Evolutionary conservation across 495 filamentous ascomycete genomes (phyloP), one percentile per base, ranked within the genome.

Genomic region (Xylaria grammica): DNA sequence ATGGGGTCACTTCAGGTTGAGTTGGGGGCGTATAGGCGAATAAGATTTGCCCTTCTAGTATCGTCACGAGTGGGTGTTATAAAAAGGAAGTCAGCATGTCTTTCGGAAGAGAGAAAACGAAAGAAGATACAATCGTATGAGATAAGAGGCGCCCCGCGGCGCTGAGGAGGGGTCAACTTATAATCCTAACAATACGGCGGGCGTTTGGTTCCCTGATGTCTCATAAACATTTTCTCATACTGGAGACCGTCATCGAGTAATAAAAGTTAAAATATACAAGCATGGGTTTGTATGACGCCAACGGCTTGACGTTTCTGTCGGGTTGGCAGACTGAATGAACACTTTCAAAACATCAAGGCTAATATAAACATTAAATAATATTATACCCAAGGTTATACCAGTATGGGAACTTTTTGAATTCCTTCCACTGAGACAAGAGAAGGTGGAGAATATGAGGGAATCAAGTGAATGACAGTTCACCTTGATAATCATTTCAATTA

Each of bases 91-190:
- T 9, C 20, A 32, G 19, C 30, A 62, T 27, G 27, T 30, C 38
- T 2, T 45, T 19, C 11, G 34, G n/a, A 34, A 36, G 22, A 45
- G 26, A 34, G 13, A 62, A 32, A 32, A 20, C 8, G 27, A 36
- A 55, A 26, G 50, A 27, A n/a, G 64, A 66, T 55, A 72, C 57
- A 65, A 57, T 60, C 62, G 60, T 60, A 70, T 68, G 65, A 62
- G 44, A 58, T 56, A 62, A 50, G 62, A 65, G 68, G 69, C 69
- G 69, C 69, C 60, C 44, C 56, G 56, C 38, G 68, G 72, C 65
- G 65, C 62, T 30, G 9, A 63, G 48, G 62, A 29, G 45, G 52
- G 46, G 45, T 29, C 34, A 46, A 44, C 66, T 57, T 58, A 65
- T 69, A 65, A 38, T 42, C 34, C 40, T 42, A 44, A 44, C 44